Percentiles rank a stretch among this genome's conserved stretches.
These are phyloP conservation scores for Vigna reflexopilosa DNA, from an alignment of 306 rosid species.

Conservation along the genomic window DNA sequence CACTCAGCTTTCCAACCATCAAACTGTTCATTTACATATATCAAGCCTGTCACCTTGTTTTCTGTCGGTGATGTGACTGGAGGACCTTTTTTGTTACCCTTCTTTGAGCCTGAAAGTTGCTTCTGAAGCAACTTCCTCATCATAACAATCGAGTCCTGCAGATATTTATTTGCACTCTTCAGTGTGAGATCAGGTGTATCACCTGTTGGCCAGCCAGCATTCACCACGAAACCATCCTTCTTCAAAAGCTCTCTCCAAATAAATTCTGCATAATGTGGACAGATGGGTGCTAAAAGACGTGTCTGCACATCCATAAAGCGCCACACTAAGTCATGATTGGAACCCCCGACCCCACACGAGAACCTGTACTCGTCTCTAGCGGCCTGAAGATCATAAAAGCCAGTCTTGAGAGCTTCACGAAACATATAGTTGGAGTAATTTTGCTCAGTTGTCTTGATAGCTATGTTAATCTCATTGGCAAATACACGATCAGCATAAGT, in stretches of 20 bases:
- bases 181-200: slow-evolving; percentile 73
- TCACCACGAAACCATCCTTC: slow-evolving; percentile 83
- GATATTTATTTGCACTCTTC: slow-evolving; percentile 80
- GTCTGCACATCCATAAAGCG: slow-evolving; percentile 95
- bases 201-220: slow-evolving; percentile 90
- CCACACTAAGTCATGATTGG: slow-evolving; percentile 71
- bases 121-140: slow-evolving; percentile 91
- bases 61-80: slow-evolving; percentile 57
- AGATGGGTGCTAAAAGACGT: slow-evolving; percentile 84
- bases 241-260: slow-evolving; percentile 84
- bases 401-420: slow-evolving; percentile 88
- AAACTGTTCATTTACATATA: slow-evolving; percentile 81
- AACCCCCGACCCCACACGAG: slow-evolving; percentile 80
- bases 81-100: slow-evolving; percentile 65
- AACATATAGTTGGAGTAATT: slow-evolving; percentile 78
- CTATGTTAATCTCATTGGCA: slow-evolving; percentile 85
- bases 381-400: slow-evolving; percentile 88
- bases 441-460: slow-evolving; percentile 78
- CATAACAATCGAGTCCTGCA: slow-evolving; percentile 81
- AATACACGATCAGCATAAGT: slow-evolving; percentile 83
- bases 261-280: slow-evolving; percentile 92
- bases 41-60: slow-evolving; percentile 60
- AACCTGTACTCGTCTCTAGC: slow-evolving; percentile 94
- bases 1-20: slow-evolving; percentile 94
- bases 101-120: slow-evolving; percentile 78